Evolutionary conservation across 139 green algal species (phyloP).

Genomic region (Zygnema circumcarinatum): DNA sequence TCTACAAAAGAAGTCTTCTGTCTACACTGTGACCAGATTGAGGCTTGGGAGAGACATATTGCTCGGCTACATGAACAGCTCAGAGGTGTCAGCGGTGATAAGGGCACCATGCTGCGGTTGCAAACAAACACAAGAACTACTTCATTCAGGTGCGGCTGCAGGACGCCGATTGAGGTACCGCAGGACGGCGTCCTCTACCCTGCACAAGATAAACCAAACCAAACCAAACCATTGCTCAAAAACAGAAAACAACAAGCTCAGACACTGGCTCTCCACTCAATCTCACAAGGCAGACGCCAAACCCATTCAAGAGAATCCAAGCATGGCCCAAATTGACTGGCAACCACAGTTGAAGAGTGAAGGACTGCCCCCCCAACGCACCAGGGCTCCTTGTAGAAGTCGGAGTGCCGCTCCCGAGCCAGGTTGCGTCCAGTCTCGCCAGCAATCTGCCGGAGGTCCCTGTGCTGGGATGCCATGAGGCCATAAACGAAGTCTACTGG

Average conservation of each 20-base stretch:
- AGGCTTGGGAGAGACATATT: too few relatives aligned
- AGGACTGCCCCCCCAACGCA: constrained; percentile 24
- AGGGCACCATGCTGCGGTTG: too few relatives aligned
- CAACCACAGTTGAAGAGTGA: too few relatives aligned
- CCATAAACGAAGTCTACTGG: constrained; percentile 82
- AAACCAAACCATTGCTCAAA: neutral
- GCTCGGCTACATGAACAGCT: too few relatives aligned
- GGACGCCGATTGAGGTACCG: constrained; percentile 71
- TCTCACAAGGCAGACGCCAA: neutral
- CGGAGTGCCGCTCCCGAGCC: constrained; percentile 34
- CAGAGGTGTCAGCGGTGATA: too few relatives aligned
- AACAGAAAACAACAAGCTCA: constrained; percentile 5
- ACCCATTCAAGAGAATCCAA: too few relatives aligned
- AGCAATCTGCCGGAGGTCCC: constrained; percentile 47
- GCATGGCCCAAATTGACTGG: too few relatives aligned
- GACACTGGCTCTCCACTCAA: neutral
- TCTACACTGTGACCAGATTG: too few relatives aligned
- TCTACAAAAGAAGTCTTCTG: too few relatives aligned
- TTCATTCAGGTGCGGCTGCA: constrained; percentile 28
- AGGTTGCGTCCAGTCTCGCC: constrained; percentile 4
- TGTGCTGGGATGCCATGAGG: constrained; percentile 73
- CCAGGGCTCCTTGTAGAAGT: constrained; percentile 61
- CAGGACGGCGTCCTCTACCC: constrained; percentile 81
- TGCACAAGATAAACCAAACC: constrained; percentile 53
- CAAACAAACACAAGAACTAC: too few relatives aligned